These are phyloP conservation scores for Globisporangium splendens DNA, from an alignment of 352 stramenopile genomes.

Conservation along the genomic window DNA sequence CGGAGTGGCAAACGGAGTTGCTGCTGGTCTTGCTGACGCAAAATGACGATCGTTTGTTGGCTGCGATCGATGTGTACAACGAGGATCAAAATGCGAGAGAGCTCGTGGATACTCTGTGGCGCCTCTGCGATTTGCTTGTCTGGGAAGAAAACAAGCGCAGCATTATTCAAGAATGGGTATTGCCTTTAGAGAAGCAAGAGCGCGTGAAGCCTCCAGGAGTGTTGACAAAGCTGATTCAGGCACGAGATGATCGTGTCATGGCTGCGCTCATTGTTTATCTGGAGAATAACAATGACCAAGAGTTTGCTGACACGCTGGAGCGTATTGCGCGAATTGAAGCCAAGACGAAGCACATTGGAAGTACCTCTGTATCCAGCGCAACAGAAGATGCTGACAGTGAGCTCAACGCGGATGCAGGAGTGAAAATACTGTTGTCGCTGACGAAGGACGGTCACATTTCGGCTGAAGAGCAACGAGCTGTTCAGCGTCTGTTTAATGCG, in stretches of 20 bases:
- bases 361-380: neutral
- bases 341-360: neutral
- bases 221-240: conserved; percentile 39
- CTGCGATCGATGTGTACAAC: conserved; percentile 52
- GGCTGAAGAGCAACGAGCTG: conserved; percentile 15
- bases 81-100: conserved; percentile 42
- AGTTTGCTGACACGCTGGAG: conserved; percentile 59
- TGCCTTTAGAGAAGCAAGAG: conserved; percentile 33
- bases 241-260: conserved; percentile 60
- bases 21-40: conserved; percentile 43
- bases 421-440: conserved; percentile 25
- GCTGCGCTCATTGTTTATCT: conserved; percentile 65
- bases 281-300: conserved; percentile 53
- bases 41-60: conserved; percentile 45
- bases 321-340: conserved; percentile 41
- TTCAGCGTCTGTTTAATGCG: conserved; percentile 28
- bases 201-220: conserved; percentile 24
- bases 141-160: conserved; percentile 52
- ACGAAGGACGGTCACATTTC: conserved; percentile 23
- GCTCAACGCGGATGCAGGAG: conserved; percentile 15
- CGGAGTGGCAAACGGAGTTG: conserved; percentile 54
- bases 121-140: conserved; percentile 59
- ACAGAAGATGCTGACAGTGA: conserved; percentile 18
- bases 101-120: conserved; percentile 49
- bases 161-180: conserved; percentile 54